A percentile compares a stretch with the other conserved stretches of the same genome.
Evolutionary conservation across 2,329 filamentous ascomycete genomes (phyloP).

Genomic region (Endothia cerciana): DNA sequence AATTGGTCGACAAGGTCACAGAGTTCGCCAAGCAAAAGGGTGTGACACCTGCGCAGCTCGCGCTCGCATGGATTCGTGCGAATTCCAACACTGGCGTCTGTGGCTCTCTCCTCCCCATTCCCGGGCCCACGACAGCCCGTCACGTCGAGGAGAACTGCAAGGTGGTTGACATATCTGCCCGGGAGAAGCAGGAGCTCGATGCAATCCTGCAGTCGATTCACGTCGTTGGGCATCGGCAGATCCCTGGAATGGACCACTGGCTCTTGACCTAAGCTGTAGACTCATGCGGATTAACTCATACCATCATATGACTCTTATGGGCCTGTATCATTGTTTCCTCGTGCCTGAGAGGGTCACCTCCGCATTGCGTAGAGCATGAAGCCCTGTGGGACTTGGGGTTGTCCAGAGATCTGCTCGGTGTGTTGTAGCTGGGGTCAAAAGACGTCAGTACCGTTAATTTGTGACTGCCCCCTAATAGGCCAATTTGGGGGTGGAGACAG

Average conservation of each 20-base stretch:
- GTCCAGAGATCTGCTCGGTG: background rate
- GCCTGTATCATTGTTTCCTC: background rate
- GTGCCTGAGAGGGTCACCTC: background rate
- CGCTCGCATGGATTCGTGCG: conserved; percentile 14
- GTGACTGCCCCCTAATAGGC: background rate
- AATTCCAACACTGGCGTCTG: conserved; percentile 7
- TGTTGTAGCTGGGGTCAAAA: background rate
- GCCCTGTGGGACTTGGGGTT: too few species aligned
- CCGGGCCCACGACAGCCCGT: conserved; percentile 3
- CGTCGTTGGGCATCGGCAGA: conserved; percentile 6
- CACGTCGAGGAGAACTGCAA: conserved; percentile 10
- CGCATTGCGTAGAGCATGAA: too few species aligned
- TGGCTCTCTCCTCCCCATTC: conserved; percentile 13
- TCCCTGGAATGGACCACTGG: conserved; percentile 7
- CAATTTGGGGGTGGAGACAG: background rate
- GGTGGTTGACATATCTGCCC: background rate
- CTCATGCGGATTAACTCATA: background rate
- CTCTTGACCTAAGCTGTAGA: background rate
- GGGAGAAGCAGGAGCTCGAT: conserved; percentile 6
- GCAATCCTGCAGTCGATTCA: conserved; percentile 2
- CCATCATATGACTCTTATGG: background rate
- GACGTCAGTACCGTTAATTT: background rate
- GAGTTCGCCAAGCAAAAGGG: conserved; percentile 2
- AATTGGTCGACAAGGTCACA: conserved; percentile 10
- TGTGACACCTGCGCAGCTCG: conserved; percentile 15